Percentiles rank a stretch among this genome's conserved stretches.
These are phyloP conservation scores for Hypoxylon cercidicola DNA, from an alignment of 495 filamentous ascomycete genomes.

Conservation along the genomic window DNA sequence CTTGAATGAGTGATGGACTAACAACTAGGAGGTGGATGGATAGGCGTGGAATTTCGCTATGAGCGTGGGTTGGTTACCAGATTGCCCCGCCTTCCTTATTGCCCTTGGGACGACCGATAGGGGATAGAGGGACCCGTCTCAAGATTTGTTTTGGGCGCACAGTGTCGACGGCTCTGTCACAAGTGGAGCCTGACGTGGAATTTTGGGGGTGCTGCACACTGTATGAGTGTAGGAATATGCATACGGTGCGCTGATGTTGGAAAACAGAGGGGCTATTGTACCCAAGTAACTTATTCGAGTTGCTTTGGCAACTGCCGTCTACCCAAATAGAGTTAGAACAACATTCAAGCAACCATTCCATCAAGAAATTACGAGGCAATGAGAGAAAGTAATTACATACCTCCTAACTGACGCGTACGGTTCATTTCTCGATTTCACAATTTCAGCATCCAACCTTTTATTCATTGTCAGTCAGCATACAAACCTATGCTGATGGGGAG, in stretches of 20 bases:
- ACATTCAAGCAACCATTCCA: conserved; percentile 30
- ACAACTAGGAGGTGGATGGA: conserved; percentile 36
- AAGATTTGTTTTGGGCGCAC: conserved; percentile 43
- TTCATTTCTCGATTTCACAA: not conserved
- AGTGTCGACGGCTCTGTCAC: conserved; percentile 20
- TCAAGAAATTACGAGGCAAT: conserved; percentile 5
- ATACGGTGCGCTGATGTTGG: conserved; percentile 5
- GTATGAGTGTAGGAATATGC: not conserved
- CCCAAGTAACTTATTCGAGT: conserved; percentile 12
- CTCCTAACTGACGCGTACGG: not conserved
- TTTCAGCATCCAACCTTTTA: conserved; percentile 6
- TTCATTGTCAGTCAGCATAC: not conserved
- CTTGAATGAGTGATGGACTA: conserved; percentile 42
- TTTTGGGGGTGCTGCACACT: conserved; percentile 7
- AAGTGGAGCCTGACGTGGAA: conserved; percentile 9
- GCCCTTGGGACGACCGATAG: conserved; percentile 39
- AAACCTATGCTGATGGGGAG: conserved; percentile 19
- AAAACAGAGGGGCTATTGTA: conserved; percentile 24
- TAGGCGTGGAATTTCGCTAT: conserved; percentile 47
- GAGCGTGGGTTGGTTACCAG: conserved; percentile 40
- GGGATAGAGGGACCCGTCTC: conserved; percentile 39
- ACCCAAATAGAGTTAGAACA: conserved; percentile 33
- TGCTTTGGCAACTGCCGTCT: conserved; percentile 35
- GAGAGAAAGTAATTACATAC: not conserved
- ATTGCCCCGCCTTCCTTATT: conserved; percentile 47